These are phyloP conservation scores for Geranomyces variabilis DNA, from an alignment of 192 early-diverging fungal genomes.

Conservation along the genomic window DNA sequence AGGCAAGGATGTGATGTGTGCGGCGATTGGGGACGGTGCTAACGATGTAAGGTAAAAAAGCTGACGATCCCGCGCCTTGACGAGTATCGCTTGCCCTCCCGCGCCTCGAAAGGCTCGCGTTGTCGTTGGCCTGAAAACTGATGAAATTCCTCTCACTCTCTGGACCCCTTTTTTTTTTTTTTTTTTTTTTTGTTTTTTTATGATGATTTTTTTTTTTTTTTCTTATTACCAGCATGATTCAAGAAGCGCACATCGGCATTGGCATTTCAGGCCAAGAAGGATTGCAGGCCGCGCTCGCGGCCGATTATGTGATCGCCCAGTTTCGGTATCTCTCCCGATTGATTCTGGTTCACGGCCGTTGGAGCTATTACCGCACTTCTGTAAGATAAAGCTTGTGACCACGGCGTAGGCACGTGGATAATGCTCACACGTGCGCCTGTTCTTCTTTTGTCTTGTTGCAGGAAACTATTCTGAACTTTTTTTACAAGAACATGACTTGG, in stretches of 20 bases:
- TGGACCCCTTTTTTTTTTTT: too few species aligned
- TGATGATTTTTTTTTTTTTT: neutral
- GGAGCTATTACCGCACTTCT: constrained; percentile 90
- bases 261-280: constrained; percentile 91
- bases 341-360: constrained; percentile 93
- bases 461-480: constrained; percentile 91
- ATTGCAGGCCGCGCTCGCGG: constrained; percentile 79
- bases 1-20: constrained; percentile 65
- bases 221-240: constrained; percentile 92
- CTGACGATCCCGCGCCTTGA: too few species aligned
- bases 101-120: neutral
- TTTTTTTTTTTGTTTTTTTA: neutral
- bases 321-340: constrained; percentile 81
- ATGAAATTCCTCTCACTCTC: too few species aligned
- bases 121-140: too few species aligned
- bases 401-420: neutral
- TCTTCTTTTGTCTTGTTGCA: neutral
- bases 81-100: neutral
- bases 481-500: constrained; percentile 97
- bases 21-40: constrained; percentile 91
- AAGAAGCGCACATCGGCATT: constrained; percentile 89
- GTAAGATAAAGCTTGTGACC: constrained; percentile 28
- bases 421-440: too few species aligned
- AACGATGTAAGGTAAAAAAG: constrained; percentile 75
- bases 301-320: constrained; percentile 90